Evolutionary conservation across 805 yeast species (phyloP).

Genomic region (Teunomyces tritomae): DNA sequence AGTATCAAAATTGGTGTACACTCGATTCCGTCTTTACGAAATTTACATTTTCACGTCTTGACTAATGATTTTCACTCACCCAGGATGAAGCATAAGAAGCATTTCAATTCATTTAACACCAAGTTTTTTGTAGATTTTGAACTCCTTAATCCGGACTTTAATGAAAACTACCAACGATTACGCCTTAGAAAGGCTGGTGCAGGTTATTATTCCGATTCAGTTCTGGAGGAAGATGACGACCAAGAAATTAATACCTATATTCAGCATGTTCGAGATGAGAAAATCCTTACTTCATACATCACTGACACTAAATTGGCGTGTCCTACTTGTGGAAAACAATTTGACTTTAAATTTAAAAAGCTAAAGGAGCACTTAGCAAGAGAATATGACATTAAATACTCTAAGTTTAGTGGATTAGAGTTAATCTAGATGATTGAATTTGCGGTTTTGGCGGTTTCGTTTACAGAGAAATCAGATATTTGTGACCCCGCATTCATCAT

Average conservation of each 20-base stretch:
- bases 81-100: slow-evolving; percentile 57
- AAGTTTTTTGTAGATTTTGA: slow-evolving; percentile 59
- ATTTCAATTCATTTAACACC: slow-evolving; percentile 70
- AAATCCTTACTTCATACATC: slow-evolving; percentile 11
- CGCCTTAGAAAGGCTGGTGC: neutral
- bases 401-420: neutral
- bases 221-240: slow-evolving; percentile 1
- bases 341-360: slow-evolving; percentile 21
- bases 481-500: no score
- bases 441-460: no score
- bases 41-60: slow-evolving; percentile 72
- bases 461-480: no score
- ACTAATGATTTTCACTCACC: slow-evolving; percentile 60
- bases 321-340: slow-evolving; percentile 22
- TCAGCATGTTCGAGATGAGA: slow-evolving; percentile 7
- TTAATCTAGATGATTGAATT: neutral
- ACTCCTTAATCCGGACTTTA: slow-evolving; percentile 30
- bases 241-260: slow-evolving; percentile 3
- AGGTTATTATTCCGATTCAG: slow-evolving; percentile 10
- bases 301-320: slow-evolving; percentile 25
- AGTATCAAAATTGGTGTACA: slow-evolving; percentile 62
- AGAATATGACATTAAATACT: slow-evolving; percentile 20
- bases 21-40: slow-evolving; percentile 64
- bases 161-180: slow-evolving; percentile 3
- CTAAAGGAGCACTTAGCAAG: slow-evolving; percentile 27